Evolutionary conservation across 2,329 filamentous ascomycete species (phyloP).

Genomic region (Colletotrichum paranaense): DNA sequence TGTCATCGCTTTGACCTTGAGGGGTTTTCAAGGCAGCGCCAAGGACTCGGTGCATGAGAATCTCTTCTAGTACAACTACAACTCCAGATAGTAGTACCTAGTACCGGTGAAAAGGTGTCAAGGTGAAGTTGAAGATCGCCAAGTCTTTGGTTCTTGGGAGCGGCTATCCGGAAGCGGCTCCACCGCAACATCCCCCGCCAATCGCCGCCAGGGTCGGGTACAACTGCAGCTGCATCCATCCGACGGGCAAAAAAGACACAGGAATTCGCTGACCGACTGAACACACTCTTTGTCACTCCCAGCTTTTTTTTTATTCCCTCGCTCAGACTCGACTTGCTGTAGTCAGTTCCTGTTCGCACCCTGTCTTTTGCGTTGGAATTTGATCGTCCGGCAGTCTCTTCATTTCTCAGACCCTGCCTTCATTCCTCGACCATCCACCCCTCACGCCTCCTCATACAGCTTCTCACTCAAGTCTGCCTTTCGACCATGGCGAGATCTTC

Average conservation of each 20-base stretch:
- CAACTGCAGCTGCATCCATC: slow-evolving; percentile 19
- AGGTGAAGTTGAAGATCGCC: neutral
- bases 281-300: neutral
- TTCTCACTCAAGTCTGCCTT: neutral
- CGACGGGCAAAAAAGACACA: neutral
- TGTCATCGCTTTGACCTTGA: neutral
- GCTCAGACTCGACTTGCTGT: neutral
- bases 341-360: neutral
- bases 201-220: slow-evolving; percentile 12
- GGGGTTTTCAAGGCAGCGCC: neutral
- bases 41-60: no score
- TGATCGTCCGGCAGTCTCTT: neutral
- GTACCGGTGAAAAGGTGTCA: neutral
- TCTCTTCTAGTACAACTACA: neutral
- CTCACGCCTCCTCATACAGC: neutral
- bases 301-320: neutral
- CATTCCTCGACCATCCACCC: neutral
- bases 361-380: neutral
- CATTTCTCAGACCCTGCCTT: neutral
- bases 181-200: slow-evolving; percentile 21
- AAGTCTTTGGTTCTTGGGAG: slow-evolving; percentile 13
- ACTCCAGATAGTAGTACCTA: neutral
- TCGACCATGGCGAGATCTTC: slow-evolving; percentile 17
- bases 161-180: slow-evolving; percentile 31
- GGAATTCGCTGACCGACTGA: neutral